Percentiles rank a stretch among this genome's conserved stretches.
phyloP scores from a whole-genome alignment of 176 grass and related monocot species.

The Oryza australiensis region DNA sequence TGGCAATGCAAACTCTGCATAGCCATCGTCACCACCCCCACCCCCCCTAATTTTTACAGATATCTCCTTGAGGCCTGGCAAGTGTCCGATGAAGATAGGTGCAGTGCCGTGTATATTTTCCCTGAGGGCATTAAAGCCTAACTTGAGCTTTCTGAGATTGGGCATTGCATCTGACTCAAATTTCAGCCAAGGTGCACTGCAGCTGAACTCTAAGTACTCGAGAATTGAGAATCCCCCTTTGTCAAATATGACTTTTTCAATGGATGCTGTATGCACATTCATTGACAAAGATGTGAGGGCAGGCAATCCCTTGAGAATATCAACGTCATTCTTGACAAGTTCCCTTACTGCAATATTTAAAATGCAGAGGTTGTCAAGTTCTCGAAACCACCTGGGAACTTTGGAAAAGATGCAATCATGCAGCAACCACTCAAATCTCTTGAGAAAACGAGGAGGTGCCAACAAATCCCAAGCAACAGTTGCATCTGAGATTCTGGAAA shows the following conservation, averaged over 20 bases:
- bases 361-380: not conserved
- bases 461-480: no score
- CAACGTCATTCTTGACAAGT: not conserved
- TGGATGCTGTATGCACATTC: fast-evolving
- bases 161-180: not conserved
- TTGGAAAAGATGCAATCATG: not conserved
- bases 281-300: fast-evolving
- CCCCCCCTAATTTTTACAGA: not conserved
- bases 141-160: not conserved
- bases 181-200: not conserved
- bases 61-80: not conserved
- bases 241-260: not conserved
- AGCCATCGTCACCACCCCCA: no score
- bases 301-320: not conserved
- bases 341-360: not conserved
- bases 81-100: not conserved
- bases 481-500: no score
- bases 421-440: not conserved
- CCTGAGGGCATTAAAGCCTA: not conserved
- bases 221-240: not conserved
- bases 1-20: not conserved
- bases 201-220: not conserved
- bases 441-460: no score
- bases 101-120: not conserved
- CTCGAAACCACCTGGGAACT: no score